Base-by-base conservation (phyloP, 108 stramenopile genomes). In the Parietichytrium sp. region DNA sequence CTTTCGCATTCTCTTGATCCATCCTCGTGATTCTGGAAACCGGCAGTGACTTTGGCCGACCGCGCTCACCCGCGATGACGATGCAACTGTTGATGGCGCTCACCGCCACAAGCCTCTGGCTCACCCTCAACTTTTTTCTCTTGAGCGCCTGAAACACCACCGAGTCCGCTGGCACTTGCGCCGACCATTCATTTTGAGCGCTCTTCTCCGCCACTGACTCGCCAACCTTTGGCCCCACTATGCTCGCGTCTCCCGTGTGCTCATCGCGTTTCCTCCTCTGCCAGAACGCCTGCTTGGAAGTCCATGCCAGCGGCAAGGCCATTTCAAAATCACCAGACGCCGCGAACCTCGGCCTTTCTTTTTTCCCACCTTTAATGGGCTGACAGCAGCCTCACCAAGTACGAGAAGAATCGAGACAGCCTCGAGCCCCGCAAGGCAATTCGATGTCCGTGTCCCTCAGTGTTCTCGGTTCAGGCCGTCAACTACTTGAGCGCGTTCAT, bases 91-190 rank as follows among this genome's bases (percentile, higher is more conserved):
- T 13, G 42, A 10, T 45, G 6, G 18, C 42, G 42, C 45, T 33
- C 61, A 72, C 6, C 13, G 45, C 61, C 61, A 72, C 23, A 25
- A 72, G 61, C 20, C 61, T 16, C 33, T 72, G 61, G 38, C 45
- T 72, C n/a, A 72, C 23, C 33, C 61, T 16, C 38, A 72, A 2
- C 61, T 72, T 72, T 33, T 42, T 72, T 33, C 61, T 33, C 33
- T 72, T 72, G 15, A 72, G 61, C 42, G 42, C 61, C 20, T 72
- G 61, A 47, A 72, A 47, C 38, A 33, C 20, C n/a, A 72, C 61
- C 10, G 45, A 72, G 38, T 42, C 61, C 25, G n/a, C 25, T 15
- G 1, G 8, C 52, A 27, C 52, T 29, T 53, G 8, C 8, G 52
- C 18, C 52, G 52, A 1, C 27, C 15, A n/a, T n/a, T n/a, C n/a